Base-by-base conservation (phyloP, 805 yeast species). In the Zygosaccharomyces bailii region DNA sequence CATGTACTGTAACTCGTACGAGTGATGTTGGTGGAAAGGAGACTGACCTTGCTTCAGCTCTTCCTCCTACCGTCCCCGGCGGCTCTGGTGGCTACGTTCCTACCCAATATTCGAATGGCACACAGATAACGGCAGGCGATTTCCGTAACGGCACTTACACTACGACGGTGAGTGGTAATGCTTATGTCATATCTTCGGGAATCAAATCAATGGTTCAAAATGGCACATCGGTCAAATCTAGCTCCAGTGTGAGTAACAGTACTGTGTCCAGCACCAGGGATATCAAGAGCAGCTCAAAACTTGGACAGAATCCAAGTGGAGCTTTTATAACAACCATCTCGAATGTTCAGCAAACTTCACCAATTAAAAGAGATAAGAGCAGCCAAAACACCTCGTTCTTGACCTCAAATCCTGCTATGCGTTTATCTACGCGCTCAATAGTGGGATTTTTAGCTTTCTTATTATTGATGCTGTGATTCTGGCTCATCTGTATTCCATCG, bases 1-100 rank as follows among this genome's bases (percentile, higher is more conserved):
- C 89, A 65, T 86, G 95, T 76, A 84, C 90, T 64, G 60, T 80
- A 61, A 43, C 52, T 13, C 34, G 18, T 16, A 30, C 34, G 9
- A 21, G 25, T 21, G 9, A 6, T 9, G 9, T 9, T 9, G 9
- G 9, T 21, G 25, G 25, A 9, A 6, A 9, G 25, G 25, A 5
- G 25, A 21, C 25, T 9, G 9, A 21, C 9, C 5, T 9, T 21
- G 25, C 8, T 6, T 5, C 25, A 21, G 25, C 9, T 9, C 8
- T 21, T 9, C 8, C 25, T 21, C 9, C 25, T 6, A 9, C 9
- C 8, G 9, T 21, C 25, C 25, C 25, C 25, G 25, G 25, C 8
- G 25, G 25, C 25, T 21, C 25, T 9, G 9, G 25, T 21, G 25
- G 25, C 5, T 21, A 21, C 25, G n/a, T n/a, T n/a, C n/a, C n/a